Percentiles rank a stretch among this genome's conserved stretches.
These are phyloP conservation scores for Trichocomaceae sp. DNA, from an alignment of 2,329 filamentous ascomycete genomes.

Conservation along the genomic window DNA sequence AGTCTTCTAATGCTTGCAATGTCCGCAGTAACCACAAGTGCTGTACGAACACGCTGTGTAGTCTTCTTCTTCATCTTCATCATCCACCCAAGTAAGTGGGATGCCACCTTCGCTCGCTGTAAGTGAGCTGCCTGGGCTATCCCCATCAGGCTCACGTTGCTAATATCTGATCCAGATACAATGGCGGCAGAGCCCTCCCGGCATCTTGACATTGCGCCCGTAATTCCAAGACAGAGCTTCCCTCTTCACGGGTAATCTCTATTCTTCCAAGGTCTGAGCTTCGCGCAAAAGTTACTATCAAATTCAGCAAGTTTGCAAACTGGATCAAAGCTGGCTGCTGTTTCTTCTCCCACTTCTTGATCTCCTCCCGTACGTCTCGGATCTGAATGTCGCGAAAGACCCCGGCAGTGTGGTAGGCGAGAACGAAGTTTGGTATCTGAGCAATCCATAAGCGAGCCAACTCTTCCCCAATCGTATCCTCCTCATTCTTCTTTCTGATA, in stretches of 20 bases:
- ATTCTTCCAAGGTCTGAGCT: conserved; percentile 16
- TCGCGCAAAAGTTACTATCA: conserved; percentile 20
- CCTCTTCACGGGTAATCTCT: conserved; percentile 23
- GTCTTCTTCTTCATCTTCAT: background rate
- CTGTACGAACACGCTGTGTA: background rate
- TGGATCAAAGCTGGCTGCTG: conserved; percentile 23
- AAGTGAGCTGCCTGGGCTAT: background rate
- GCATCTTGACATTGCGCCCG: background rate
- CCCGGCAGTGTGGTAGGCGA: conserved; percentile 44
- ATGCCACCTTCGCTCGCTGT: background rate
- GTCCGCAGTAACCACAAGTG: background rate
- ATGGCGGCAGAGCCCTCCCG: background rate
- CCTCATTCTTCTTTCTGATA: conserved; percentile 22
- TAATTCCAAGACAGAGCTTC: background rate
- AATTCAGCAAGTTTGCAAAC: conserved; percentile 18
- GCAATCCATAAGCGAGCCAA: conserved; percentile 39
- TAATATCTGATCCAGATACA: background rate
- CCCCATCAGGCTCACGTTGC: background rate
- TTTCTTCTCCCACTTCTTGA: conserved; percentile 37
- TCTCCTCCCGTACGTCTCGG: conserved; percentile 29
- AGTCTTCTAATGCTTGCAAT: background rate
- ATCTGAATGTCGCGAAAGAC: conserved; percentile 40
- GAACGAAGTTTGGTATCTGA: conserved; percentile 47
- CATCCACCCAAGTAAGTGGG: background rate
- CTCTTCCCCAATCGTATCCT: conserved; percentile 32